Evolutionary conservation across 192 early-diverging fungal genomes (phyloP), one percentile per base, ranked within the genome.

Genomic region (Phycomyces blakesleeanus): DNA sequence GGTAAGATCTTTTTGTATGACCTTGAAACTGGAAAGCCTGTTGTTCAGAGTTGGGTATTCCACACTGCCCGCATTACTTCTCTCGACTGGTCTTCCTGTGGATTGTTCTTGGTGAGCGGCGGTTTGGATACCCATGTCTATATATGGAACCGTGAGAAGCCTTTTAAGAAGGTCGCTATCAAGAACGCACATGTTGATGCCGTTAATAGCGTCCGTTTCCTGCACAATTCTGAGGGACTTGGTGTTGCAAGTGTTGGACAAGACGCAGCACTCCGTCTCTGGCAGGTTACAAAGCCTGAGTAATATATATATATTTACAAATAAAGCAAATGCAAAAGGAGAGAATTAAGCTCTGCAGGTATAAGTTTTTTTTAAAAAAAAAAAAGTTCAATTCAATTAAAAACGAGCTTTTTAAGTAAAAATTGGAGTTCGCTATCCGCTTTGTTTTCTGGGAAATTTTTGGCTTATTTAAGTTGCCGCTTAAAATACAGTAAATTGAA

Each of bases 71-170:
- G 93, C n/a, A 80, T 98, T 49, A 91, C 89, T 63, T 76, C 76
- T 9, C 70, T 98, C 29, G 77, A 77, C 0, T 98, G 95, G 95
- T 85, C 89, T 1, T 76, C 84, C 1, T 88, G 90, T 71, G 85
- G 88, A 2, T 38, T 67, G 20, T 87, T 89, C 69, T 86, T 88
- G 2, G 95, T 85, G 0, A 91, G 89, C 41, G 88, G 86, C 16
- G 86, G 89, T 26, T 78, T 97, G 27, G 96, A 98, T 73, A 93
- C 93, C 55, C 86, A 92, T 74, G 85, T 97, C 34, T 92, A 90
- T 72, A 81, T 97, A 5, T 98, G 95, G 95, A 90, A 82, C 68
- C 77, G 85, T 6, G 88, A 91, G 57, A 83, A 85, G 52, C 91
- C 93, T 22, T 80, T 82, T 67, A 91, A 89, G 66, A 84, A 84